phyloP scores from a whole-genome alignment of 768 basidiomycete genomes.

The Kwoniella newhampshirensis region DNA sequence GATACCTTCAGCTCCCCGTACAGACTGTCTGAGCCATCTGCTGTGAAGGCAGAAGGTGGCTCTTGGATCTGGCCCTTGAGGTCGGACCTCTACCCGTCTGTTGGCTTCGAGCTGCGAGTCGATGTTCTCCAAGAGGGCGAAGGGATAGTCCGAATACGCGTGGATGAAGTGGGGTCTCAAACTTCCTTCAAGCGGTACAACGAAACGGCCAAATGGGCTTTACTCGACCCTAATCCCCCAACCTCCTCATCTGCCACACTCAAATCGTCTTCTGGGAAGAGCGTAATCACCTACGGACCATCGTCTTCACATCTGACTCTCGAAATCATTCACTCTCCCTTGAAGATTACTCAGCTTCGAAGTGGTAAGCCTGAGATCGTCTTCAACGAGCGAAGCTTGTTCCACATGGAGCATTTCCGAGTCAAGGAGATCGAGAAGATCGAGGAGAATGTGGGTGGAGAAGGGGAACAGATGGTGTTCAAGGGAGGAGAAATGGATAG shows the following conservation, averaged over 20 bases:
- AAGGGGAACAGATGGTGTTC: constrained; percentile 58
- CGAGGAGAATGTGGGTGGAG: constrained; percentile 44
- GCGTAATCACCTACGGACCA: constrained; percentile 63
- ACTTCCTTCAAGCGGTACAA: constrained; percentile 79
- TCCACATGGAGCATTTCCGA: constrained; percentile 97
- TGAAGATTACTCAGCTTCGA: constrained; percentile 70
- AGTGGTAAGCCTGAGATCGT: constrained; percentile 80
- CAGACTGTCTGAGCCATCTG: constrained; percentile 59
- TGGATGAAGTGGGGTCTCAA: constrained; percentile 74
- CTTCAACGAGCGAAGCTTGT: constrained; percentile 79
- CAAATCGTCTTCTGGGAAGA: constrained; percentile 52
- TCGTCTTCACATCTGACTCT: constrained; percentile 64
- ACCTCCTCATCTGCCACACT: constrained; percentile 47
- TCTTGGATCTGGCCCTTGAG: constrained; percentile 71
- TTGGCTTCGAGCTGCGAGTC: constrained; percentile 77
- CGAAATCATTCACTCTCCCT: constrained; percentile 67
- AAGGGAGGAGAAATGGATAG: constrained; percentile 46
- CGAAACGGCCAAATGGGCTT: constrained; percentile 85
- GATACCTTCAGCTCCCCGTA: constrained; percentile 82
- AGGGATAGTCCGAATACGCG: constrained; percentile 84
- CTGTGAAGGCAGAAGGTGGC: constrained; percentile 3
- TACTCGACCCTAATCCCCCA: constrained; percentile 67
- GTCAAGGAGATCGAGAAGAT: constrained; percentile 58
- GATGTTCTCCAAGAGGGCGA: constrained; percentile 70
- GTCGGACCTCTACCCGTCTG: constrained; percentile 77